These are phyloP conservation scores for Wilhelminamyces savonicus DNA, from an alignment of 805 yeast species.

Conservation along the genomic window DNA sequence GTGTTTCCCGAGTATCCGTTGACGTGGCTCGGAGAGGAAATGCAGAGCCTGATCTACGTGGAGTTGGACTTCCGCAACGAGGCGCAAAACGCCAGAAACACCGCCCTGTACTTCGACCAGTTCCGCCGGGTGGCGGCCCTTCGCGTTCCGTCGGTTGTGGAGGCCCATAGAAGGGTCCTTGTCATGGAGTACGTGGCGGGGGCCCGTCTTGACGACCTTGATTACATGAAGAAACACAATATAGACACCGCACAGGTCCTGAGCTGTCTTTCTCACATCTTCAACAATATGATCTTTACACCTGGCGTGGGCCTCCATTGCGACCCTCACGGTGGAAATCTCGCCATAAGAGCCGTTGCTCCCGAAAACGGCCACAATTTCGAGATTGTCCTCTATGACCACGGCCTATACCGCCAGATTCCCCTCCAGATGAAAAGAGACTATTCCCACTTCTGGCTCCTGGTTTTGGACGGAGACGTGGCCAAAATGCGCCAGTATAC, in stretches of 20 bases:
- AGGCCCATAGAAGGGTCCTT: slow-evolving; percentile 64
- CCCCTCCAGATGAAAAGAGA: slow-evolving; percentile 70
- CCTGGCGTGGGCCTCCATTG: slow-evolving; percentile 91
- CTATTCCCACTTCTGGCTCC: slow-evolving; percentile 90
- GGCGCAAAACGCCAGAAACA: slow-evolving; percentile 71
- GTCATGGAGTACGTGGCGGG: slow-evolving; percentile 88
- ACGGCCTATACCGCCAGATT: slow-evolving; percentile 86
- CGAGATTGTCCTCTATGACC: slow-evolving; percentile 89
- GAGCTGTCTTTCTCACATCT: slow-evolving; percentile 79
- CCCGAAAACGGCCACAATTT: slow-evolving; percentile 57
- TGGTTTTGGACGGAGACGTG: slow-evolving; percentile 67
- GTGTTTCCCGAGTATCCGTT: slow-evolving; percentile 92
- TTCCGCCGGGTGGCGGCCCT: slow-evolving; percentile 63
- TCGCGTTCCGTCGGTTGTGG: slow-evolving; percentile 65
- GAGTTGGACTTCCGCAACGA: slow-evolving; percentile 87
- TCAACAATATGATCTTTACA: slow-evolving; percentile 92
- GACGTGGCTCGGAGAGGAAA: slow-evolving; percentile 93
- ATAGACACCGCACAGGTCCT: slow-evolving; percentile 78
- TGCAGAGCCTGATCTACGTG: slow-evolving; percentile 79
- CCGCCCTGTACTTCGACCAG: slow-evolving; percentile 58
- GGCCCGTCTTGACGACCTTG: slow-evolving; percentile 70
- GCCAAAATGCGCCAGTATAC: slow-evolving; percentile 69
- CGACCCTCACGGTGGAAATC: slow-evolving; percentile 97
- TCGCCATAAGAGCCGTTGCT: slow-evolving; percentile 58
- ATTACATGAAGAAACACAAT: slow-evolving; percentile 52